Evolutionary conservation across 345 rosid species (phyloP).

Genomic region (Brassica juncea): DNA sequence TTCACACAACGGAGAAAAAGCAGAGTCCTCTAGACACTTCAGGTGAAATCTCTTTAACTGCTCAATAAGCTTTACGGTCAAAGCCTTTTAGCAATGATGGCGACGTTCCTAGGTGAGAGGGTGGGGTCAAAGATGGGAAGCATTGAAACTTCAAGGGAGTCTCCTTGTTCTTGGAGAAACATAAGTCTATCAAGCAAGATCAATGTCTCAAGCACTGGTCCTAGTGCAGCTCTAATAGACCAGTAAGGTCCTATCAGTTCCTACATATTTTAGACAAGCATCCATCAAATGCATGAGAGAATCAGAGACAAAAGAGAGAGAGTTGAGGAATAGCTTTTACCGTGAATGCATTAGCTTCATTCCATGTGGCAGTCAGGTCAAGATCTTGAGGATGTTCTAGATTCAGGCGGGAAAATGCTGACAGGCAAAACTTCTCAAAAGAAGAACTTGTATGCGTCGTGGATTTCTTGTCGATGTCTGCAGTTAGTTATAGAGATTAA

Average conservation of each 20-base stretch:
- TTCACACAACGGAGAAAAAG: conserved; percentile 14
- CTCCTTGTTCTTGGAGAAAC: conserved; percentile 84
- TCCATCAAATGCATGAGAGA: conserved; percentile 8
- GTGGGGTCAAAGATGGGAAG: conserved; percentile 82
- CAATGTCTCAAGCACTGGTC: conserved; percentile 79
- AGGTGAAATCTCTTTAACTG: neutral
- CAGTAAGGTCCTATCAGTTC: conserved; percentile 81
- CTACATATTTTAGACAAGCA: conserved; percentile 44
- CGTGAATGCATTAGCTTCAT: conserved; percentile 56
- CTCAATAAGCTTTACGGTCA: conserved; percentile 6
- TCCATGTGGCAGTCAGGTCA: conserved; percentile 60
- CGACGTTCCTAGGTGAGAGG: conserved; percentile 84
- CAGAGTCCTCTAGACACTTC: neutral
- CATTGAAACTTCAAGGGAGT: conserved; percentile 57
- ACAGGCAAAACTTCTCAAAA: conserved; percentile 59
- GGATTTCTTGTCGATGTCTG: conserved; percentile 31
- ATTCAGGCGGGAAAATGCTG: conserved; percentile 73
- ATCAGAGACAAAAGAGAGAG: neutral
- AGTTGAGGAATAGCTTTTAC: conserved; percentile 47
- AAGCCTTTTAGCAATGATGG: conserved; percentile 71
- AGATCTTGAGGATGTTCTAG: conserved; percentile 55
- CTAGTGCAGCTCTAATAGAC: conserved; percentile 92
- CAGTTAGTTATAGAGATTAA: conserved; percentile 22
- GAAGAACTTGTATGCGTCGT: conserved; percentile 37
- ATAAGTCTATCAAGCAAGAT: conserved; percentile 84